phyloP scores from a whole-genome alignment of 192 early-diverging fungal species.

The Haplosporangium gracile region DNA sequence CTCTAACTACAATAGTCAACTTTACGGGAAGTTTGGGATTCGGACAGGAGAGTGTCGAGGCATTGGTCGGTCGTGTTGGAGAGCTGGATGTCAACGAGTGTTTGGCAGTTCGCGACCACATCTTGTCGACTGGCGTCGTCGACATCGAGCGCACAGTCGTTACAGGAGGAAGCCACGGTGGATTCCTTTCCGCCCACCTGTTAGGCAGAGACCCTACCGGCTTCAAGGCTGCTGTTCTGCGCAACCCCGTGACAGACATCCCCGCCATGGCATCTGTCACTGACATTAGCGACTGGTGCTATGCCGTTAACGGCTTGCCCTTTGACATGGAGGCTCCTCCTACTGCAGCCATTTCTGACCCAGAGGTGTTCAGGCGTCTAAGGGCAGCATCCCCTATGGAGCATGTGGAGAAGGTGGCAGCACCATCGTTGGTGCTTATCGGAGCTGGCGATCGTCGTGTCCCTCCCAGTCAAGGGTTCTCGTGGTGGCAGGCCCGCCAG shows the following conservation, averaged over 20 bases:
- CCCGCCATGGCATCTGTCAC: constrained; percentile 63
- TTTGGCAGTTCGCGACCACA: constrained; percentile 59
- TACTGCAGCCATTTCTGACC: constrained; percentile 65
- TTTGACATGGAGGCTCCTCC: constrained; percentile 66
- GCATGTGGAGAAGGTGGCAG: constrained; percentile 65
- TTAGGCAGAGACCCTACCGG: constrained; percentile 58
- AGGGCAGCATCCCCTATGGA: constrained; percentile 71
- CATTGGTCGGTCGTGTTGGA: constrained; percentile 75
- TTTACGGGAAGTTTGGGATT: constrained; percentile 85
- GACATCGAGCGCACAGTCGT: constrained; percentile 66
- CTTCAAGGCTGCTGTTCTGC: constrained; percentile 73
- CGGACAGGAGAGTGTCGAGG: constrained; percentile 77
- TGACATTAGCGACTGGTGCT: constrained; percentile 84
- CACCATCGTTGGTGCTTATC: constrained; percentile 76
- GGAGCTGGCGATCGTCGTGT: constrained; percentile 80
- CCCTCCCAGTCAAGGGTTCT: constrained; percentile 73
- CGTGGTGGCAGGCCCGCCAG: constrained; percentile 57
- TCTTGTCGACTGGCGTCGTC: constrained; percentile 55
- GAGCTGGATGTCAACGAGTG: constrained; percentile 77
- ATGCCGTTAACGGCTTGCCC: constrained; percentile 72
- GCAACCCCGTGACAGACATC: constrained; percentile 76
- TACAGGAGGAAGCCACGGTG: constrained; percentile 83
- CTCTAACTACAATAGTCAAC: constrained; percentile 63
- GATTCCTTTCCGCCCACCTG: constrained; percentile 73
- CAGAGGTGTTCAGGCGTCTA: constrained; percentile 68